phyloP scores from a whole-genome alignment of 495 filamentous ascomycete genomes.

The Amniculicola lignicola region DNA sequence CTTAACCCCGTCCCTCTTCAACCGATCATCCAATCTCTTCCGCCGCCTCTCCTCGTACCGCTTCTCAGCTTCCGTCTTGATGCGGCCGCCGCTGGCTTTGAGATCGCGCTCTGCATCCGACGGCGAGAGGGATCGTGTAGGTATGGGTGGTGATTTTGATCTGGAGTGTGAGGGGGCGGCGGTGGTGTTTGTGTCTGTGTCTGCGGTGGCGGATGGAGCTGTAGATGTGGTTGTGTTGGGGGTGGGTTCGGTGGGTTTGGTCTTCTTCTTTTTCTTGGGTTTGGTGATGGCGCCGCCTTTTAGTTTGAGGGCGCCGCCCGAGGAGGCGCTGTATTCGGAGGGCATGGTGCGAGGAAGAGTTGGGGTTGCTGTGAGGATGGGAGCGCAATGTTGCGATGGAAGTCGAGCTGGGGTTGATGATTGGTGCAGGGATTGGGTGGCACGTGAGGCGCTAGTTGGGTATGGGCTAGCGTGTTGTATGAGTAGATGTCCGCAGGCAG shows the following conservation, averaged over 20 bases:
- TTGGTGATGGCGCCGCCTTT: constrained; percentile 66
- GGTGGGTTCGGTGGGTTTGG: constrained; percentile 26
- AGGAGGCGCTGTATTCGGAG: constrained; percentile 65
- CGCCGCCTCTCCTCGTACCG: constrained; percentile 72
- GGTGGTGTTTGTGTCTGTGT: background rate
- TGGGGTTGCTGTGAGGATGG: too few relatives aligned
- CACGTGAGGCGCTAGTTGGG: too few relatives aligned
- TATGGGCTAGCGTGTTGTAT: too few relatives aligned
- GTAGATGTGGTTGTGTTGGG: constrained; percentile 3
- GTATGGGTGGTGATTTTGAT: too few relatives aligned
- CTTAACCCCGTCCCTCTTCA: constrained; percentile 81
- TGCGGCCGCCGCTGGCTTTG: constrained; percentile 24
- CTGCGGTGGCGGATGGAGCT: background rate
- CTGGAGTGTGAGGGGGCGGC: background rate
- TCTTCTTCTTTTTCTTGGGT: constrained; percentile 64
- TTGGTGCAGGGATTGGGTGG: too few relatives aligned
- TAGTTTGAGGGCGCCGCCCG: constrained; percentile 68
- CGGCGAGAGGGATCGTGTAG: background rate
- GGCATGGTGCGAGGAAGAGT: too few relatives aligned
- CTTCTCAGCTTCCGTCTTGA: constrained; percentile 84
- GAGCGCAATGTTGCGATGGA: too few relatives aligned
- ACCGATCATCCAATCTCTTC: constrained; percentile 72
- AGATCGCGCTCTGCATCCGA: background rate
- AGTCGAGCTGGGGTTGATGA: too few relatives aligned
- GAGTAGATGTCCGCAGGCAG: too few relatives aligned